These are phyloP conservation scores for Exophiala calicioides DNA, from an alignment of 2,329 filamentous ascomycete genomes.

Conservation along the genomic window DNA sequence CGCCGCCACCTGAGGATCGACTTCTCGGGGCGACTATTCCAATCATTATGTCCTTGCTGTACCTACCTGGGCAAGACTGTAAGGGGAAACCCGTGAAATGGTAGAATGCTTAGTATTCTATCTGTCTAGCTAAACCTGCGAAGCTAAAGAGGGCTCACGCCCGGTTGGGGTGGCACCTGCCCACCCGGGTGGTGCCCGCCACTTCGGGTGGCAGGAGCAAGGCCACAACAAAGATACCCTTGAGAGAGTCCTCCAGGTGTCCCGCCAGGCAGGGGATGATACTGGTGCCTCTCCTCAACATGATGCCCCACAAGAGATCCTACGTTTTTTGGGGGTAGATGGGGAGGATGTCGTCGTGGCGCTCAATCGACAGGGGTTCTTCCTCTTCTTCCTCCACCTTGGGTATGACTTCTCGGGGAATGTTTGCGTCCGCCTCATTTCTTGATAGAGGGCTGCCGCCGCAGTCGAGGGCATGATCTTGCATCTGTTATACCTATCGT, in stretches of 20 bases:
- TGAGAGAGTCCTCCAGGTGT: constrained; percentile 79
- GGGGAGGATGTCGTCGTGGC: constrained; percentile 78
- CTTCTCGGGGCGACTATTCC: constrained; percentile 75
- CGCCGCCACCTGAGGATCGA: constrained; percentile 94
- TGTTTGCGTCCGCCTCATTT: no score
- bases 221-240: constrained; percentile 62
- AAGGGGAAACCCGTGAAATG: no score
- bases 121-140: no score
- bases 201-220: no score
- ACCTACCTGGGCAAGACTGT: no score
- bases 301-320: constrained; percentile 85
- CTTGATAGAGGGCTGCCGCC: no score
- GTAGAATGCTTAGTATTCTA: no score
- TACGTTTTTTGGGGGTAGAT: constrained; percentile 83
- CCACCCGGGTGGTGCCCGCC: no score
- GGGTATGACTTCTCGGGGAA: constrained; percentile 23
- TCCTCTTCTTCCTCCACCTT: constrained; percentile 28
- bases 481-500: no score
- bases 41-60: constrained; percentile 67
- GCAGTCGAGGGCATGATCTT: no score
- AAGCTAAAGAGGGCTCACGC: no score
- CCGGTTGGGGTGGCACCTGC: no score
- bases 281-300: constrained; percentile 83
- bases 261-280: constrained; percentile 77
- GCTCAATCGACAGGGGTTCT: constrained; percentile 51